phyloP scores from a whole-genome alignment of 352 stramenopile genomes.

The Pythium dissotocum region DNA sequence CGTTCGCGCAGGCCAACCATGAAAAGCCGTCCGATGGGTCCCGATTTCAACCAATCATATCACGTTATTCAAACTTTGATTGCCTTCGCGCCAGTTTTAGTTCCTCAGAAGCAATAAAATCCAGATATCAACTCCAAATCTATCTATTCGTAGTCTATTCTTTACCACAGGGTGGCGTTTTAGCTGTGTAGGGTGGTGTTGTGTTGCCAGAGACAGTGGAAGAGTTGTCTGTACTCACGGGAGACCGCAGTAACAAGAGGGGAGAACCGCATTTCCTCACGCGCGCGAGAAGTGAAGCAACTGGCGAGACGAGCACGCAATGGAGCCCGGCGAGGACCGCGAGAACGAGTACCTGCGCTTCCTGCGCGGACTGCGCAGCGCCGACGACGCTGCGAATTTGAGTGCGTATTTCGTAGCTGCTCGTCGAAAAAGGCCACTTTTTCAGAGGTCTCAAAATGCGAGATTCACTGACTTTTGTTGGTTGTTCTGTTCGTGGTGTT shows the following conservation, averaged over 20 bases:
- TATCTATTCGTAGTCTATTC: constrained; percentile 1
- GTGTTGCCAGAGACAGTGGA: background rate
- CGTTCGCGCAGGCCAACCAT: constrained; percentile 26
- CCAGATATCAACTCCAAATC: background rate
- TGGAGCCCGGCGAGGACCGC: constrained; percentile 35
- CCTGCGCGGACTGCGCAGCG: constrained; percentile 56
- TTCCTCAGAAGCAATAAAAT: background rate
- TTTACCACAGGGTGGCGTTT: background rate
- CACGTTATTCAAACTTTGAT: constrained; percentile 4
- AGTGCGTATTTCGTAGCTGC: constrained; percentile 9
- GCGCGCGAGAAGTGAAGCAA: background rate
- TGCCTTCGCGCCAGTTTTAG: background rate
- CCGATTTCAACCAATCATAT: constrained; percentile 29
- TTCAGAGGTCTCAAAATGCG: background rate
- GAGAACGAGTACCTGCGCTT: constrained; percentile 81
- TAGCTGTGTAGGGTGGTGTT: background rate
- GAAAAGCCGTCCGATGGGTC: constrained; percentile 22
- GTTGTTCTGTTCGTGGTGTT: background rate
- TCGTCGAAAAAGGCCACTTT: background rate
- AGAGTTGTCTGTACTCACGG: background rate
- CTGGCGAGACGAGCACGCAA: background rate
- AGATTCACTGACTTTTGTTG: constrained; percentile 2
- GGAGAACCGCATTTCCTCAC: background rate
- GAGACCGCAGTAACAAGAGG: background rate
- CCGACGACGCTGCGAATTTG: constrained; percentile 44